phyloP scores from a whole-genome alignment of 768 basidiomycete species.

The Dendrothele bispora region DNA sequence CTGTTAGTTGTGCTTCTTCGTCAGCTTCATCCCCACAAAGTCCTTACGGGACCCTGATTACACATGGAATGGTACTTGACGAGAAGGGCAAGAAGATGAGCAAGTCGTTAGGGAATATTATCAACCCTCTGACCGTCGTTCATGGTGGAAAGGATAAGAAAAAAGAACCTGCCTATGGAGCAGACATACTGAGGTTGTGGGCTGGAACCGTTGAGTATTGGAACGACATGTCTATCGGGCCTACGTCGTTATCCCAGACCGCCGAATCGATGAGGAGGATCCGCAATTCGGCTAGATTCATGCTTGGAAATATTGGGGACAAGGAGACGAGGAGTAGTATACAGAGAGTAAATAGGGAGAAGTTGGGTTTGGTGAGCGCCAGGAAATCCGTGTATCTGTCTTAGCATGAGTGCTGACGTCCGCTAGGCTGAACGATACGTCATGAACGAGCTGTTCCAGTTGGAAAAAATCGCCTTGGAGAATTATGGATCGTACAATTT shows the following conservation, averaged over 20 bases:
- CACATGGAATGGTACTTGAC: slow-evolving; percentile 97
- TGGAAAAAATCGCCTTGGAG: slow-evolving; percentile 67
- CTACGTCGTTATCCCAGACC: slow-evolving; percentile 71
- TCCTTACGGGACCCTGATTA: slow-evolving; percentile 81
- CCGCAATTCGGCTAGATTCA: slow-evolving; percentile 83
- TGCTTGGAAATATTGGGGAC: slow-evolving; percentile 75
- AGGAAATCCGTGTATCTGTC: neutral
- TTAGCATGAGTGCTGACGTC: neutral
- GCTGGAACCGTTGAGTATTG: slow-evolving; percentile 89
- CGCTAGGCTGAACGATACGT: slow-evolving; percentile 80
- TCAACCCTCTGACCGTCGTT: slow-evolving; percentile 81
- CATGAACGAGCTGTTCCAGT: slow-evolving; percentile 76
- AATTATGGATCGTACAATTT: slow-evolving; percentile 79
- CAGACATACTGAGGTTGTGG: slow-evolving; percentile 89
- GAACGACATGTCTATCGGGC: slow-evolving; percentile 84
- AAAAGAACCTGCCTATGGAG: slow-evolving; percentile 77
- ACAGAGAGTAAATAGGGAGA: slow-evolving; percentile 38
- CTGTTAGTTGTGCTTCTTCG: slow-evolving; percentile 50
- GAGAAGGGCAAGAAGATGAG: slow-evolving; percentile 94
- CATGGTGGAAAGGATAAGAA: slow-evolving; percentile 75
- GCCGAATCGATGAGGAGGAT: slow-evolving; percentile 80
- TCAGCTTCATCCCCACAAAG: slow-evolving; percentile 30
- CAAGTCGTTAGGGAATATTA: slow-evolving; percentile 91
- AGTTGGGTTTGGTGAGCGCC: slow-evolving; percentile 64
- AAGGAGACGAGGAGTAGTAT: slow-evolving; percentile 24